Percentiles rank a stretch among this genome's conserved stretches.
Conservation (phyloP, 2,329 filamentous ascomycete species). For the Atkinsonella texensis region DNA sequence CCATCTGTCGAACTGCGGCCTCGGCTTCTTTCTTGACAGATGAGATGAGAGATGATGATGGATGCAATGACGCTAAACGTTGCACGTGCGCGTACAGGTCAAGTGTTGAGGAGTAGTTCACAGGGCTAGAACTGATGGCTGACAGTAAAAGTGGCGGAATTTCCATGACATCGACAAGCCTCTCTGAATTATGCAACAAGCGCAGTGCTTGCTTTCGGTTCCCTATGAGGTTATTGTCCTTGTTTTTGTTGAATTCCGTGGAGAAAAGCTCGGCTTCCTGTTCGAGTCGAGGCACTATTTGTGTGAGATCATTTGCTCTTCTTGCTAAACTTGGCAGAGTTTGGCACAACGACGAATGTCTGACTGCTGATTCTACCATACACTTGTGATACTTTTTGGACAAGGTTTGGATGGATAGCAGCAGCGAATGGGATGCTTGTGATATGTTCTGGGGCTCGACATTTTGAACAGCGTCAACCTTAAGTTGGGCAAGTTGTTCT, state of each 20-base stretch:
- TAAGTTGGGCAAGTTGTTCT: slow-evolving; percentile 62
- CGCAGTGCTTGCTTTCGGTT: slow-evolving; percentile 69
- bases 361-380: slow-evolving; percentile 68
- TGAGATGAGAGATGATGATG: slow-evolving; percentile 60
- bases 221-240: slow-evolving; percentile 57
- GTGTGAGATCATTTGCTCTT: slow-evolving; percentile 53
- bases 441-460: slow-evolving; percentile 70
- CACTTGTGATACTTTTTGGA: slow-evolving; percentile 81
- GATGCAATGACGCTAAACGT: slow-evolving; percentile 71
- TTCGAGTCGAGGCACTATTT: slow-evolving; percentile 69
- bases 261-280: slow-evolving; percentile 69
- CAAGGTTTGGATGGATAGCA: slow-evolving; percentile 74
- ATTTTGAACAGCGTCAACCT: slow-evolving; percentile 57
- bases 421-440: slow-evolving; percentile 66
- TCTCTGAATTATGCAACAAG: slow-evolving; percentile 75
- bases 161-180: slow-evolving; percentile 82
- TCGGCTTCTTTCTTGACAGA: slow-evolving; percentile 70
- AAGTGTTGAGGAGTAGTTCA: slow-evolving; percentile 78
- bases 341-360: slow-evolving; percentile 60
- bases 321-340: slow-evolving; percentile 59
- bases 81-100: slow-evolving; percentile 92
- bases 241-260: slow-evolving; percentile 64
- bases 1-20: slow-evolving; percentile 78
- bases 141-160: slow-evolving; percentile 76
- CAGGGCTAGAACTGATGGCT: slow-evolving; percentile 51